phyloP scores from a whole-genome alignment of 768 basidiomycete genomes.

The button mushroom (Agaricus bisporus) region DNA sequence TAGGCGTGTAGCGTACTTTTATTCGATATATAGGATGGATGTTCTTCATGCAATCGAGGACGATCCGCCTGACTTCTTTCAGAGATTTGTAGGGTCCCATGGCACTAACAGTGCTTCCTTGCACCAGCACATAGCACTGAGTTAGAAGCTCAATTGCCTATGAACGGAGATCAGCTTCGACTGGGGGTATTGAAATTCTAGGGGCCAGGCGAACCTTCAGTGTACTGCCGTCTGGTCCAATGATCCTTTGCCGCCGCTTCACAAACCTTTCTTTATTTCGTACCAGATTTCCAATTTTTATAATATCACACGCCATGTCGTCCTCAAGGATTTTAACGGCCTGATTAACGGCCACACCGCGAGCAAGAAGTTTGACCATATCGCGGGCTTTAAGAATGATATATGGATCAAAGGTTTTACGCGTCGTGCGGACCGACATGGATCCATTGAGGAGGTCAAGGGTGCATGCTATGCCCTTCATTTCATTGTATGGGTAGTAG shows the following conservation, averaged over 20 bases:
- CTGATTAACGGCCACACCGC: constrained; percentile 81
- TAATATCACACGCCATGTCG: constrained; percentile 88
- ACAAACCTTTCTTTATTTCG: constrained; percentile 96
- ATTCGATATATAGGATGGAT: constrained; percentile 99
- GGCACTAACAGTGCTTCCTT: constrained; percentile 96
- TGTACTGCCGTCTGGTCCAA: constrained; percentile 96
- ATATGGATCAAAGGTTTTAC: constrained; percentile 97
- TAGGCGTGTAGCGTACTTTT: constrained; percentile 48
- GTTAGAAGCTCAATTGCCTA: constrained; percentile 97
- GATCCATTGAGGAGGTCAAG: constrained; percentile 94
- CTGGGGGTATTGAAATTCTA: neutral
- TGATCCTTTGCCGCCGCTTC: constrained; percentile 91
- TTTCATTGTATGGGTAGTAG: neutral
- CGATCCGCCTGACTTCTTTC: constrained; percentile 93
- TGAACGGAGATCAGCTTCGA: neutral
- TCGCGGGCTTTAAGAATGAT: constrained; percentile 94
- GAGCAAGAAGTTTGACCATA: constrained; percentile 89
- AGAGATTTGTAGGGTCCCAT: constrained; percentile 96
- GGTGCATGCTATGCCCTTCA: constrained; percentile 81
- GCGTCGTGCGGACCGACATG: constrained; percentile 95
- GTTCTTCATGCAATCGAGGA: constrained; percentile 99
- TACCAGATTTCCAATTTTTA: constrained; percentile 93
- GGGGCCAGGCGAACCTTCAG: constrained; percentile 62
- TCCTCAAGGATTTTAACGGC: constrained; percentile 91
- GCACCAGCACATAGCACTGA: constrained; percentile 94